Evolutionary conservation across 129 eudicot species (phyloP).

Genomic region (Erigeron canadensis): DNA sequence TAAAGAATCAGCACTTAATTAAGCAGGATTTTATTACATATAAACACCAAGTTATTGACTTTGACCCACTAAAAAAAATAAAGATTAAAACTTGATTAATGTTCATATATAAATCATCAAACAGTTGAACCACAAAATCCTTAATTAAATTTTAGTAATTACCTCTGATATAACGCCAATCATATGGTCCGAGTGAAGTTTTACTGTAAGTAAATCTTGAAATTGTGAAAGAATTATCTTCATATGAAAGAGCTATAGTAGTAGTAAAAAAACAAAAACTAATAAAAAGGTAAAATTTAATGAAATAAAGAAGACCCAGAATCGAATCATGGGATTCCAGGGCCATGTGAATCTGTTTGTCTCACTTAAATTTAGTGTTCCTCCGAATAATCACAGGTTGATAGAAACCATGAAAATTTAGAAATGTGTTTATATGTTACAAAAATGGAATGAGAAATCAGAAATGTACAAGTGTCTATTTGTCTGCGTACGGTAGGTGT

Average conservation of each 20-base stretch:
- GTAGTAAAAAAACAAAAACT: neutral
- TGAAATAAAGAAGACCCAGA: constrained; percentile 39
- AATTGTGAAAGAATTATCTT: constrained; percentile 48
- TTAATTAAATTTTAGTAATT: neutral
- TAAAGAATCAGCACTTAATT: constrained; percentile 3
- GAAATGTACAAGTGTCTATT: too few species aligned
- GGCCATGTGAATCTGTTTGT: constrained; percentile 19
- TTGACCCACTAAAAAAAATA: constrained; percentile 6
- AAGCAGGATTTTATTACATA: neutral
- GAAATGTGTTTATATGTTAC: too few species aligned
- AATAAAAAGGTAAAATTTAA: constrained; percentile 29
- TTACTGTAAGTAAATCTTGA: constrained; percentile 69
- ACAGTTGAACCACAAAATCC: neutral
- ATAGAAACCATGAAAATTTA: neutral
- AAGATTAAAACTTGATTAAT: neutral
- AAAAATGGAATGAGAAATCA: too few species aligned
- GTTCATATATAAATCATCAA: constrained; percentile 4
- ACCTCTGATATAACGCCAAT: constrained; percentile 95
- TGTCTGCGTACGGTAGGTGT: too few species aligned
- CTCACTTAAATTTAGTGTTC: neutral
- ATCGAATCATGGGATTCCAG: constrained; percentile 24
- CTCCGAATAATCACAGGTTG: neutral
- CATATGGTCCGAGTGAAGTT: constrained; percentile 68
- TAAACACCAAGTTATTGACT: neutral
- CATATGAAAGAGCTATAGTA: constrained; percentile 18